Percentiles rank a stretch among this genome's conserved stretches.
phyloP scores from a whole-genome alignment of 805 yeast species.

The Cyberlindnera xishuangbannaensis region DNA sequence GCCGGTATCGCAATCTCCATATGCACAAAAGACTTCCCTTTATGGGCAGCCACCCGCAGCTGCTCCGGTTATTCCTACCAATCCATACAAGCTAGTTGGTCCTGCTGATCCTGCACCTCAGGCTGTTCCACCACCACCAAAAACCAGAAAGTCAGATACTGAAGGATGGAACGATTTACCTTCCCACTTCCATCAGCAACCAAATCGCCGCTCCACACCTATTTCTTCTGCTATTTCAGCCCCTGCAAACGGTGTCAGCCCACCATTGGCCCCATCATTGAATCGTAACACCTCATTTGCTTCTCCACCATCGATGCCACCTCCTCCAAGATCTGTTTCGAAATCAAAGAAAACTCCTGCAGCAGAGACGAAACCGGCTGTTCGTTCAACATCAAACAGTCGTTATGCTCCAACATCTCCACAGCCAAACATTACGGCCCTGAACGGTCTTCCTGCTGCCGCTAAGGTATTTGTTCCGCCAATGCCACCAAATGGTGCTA shows the following conservation, averaged over 20 bases:
- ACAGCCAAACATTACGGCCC: slow-evolving; percentile 14
- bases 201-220: slow-evolving; percentile 38
- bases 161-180: slow-evolving; percentile 77
- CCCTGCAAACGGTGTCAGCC: slow-evolving; percentile 15
- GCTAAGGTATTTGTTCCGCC: slow-evolving; percentile 30
- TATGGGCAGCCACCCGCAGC: slow-evolving; percentile 16
- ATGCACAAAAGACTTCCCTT: slow-evolving; percentile 7
- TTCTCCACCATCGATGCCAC: slow-evolving; percentile 26
- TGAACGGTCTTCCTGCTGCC: slow-evolving; percentile 7
- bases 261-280: slow-evolving; percentile 18
- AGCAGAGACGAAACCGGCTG: slow-evolving; percentile 15
- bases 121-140: slow-evolving; percentile 24
- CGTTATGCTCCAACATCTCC: slow-evolving; percentile 30
- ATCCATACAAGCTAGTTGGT: slow-evolving; percentile 30
- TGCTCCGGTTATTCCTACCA: slow-evolving; percentile 24
- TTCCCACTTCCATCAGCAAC: slow-evolving; percentile 36
- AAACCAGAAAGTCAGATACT: slow-evolving; percentile 37
- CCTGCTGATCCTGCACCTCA: slow-evolving; percentile 14
- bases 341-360: slow-evolving; percentile 20
- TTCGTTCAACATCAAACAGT: slow-evolving; percentile 22
- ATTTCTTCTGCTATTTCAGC: slow-evolving; percentile 33
- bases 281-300: slow-evolving; percentile 22
- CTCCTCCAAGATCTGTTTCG: slow-evolving; percentile 30
- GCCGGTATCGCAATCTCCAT: slow-evolving; percentile 8
- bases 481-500: slow-evolving; percentile 22